Evolutionary conservation across 2,329 filamentous ascomycete species (phyloP), one percentile per base, ranked within the genome.

Genomic region (Bipolaris victoriae): DNA sequence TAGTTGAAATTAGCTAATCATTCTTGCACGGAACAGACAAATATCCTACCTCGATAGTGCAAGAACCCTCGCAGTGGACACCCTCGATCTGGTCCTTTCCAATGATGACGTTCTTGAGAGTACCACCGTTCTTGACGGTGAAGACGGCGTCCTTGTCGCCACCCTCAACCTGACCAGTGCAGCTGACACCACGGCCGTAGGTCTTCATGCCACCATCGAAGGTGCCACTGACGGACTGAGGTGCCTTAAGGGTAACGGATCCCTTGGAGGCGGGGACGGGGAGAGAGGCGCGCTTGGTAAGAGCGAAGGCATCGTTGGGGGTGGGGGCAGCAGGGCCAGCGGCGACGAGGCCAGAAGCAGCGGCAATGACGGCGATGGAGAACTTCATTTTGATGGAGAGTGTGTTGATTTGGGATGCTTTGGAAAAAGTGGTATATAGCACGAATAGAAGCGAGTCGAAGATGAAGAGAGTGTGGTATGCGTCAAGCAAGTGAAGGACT

Each of bases 31-130:
- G 5, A 24, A 31, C 13, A 33, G n/a, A 41, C 36, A 20, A 10
- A 29, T 22, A 10, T 41, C 37, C 33, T 50, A 50, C 48, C 54
- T 76, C 75, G 33, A 82, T 72, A 26, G 78, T 81, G 72, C 82
- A 83, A 5, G 49, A 56, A 78, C 82, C 70, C 83, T 59, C 46
- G 51, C 63, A 66, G 60, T 66, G 63, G 20, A 66, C 51, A 39
- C 63, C 63, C 55, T 66, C 82, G 24, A 79, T 77, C 66, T 83
- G 79, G 60, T 79, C 77, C 48, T 77, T 76, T 20, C 83, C 82
- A 55, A 85, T 84, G 72, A 85, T 84, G 71, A 79, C 82, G 68
- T 85, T 85, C 67, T 78, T 80, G 40, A 85, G 74, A 20, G 80
- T 82, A 29, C 78, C 83, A 29, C 83, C 83, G 49, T 79, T 74